phyloP scores from a whole-genome alignment of 257 asterid genomes.

The Vinca minor region DNA sequence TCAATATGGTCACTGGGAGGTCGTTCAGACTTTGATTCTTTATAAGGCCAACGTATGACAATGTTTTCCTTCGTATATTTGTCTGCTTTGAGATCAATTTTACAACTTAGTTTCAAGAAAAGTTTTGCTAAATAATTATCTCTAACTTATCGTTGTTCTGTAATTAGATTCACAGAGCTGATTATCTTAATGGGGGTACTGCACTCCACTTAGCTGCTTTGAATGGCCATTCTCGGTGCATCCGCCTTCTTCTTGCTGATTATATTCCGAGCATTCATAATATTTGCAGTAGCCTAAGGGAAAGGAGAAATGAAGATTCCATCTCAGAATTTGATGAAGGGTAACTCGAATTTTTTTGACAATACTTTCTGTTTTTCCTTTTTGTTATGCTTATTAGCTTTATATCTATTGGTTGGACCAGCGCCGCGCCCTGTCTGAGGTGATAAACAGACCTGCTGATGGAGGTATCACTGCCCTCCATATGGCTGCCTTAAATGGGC shows the following conservation, averaged over 20 bases:
- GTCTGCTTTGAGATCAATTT: neutral
- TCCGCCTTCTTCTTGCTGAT: conserved; percentile 76
- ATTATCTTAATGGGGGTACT: conserved; percentile 82
- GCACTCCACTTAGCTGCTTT: conserved; percentile 88
- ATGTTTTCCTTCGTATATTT: conserved; percentile 13
- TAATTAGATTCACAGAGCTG: conserved; percentile 67
- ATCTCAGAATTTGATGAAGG: conserved; percentile 50
- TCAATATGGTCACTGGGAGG: conserved; percentile 92
- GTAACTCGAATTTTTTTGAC: conserved; percentile 15
- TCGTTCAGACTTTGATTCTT: conserved; percentile 73
- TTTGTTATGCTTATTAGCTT: conserved; percentile 9
- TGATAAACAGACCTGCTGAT: conserved; percentile 69
- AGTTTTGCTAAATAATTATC: neutral
- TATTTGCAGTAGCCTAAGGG: conserved; percentile 43
- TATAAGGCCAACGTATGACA: conserved; percentile 67
- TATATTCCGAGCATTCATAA: conserved; percentile 66
- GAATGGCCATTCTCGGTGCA: conserved; percentile 74
- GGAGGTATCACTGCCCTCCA: conserved; percentile 90
- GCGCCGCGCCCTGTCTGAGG: conserved; percentile 61
- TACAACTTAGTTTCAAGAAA: neutral
- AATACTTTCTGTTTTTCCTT: conserved; percentile 1
- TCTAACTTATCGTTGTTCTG: conserved; percentile 16
- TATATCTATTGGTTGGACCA: conserved; percentile 15
- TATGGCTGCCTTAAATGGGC: conserved; percentile 87
- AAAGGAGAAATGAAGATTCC: conserved; percentile 34